These are phyloP conservation scores for Corynascus novoguineensis DNA, from an alignment of 495 filamentous ascomycete species.

Conservation along the genomic window DNA sequence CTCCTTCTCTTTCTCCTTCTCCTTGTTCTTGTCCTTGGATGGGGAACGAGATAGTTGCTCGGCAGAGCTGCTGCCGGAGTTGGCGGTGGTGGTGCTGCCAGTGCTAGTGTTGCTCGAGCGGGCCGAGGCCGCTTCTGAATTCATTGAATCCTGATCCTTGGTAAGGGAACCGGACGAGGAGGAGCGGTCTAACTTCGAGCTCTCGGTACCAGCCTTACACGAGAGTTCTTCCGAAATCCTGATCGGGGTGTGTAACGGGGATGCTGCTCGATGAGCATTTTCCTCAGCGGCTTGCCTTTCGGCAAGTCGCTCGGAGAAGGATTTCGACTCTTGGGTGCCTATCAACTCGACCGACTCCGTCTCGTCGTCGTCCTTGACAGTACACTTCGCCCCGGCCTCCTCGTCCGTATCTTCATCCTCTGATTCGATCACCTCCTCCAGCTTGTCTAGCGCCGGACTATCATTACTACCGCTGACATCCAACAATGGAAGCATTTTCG, in stretches of 20 bases:
- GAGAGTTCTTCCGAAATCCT: not conserved
- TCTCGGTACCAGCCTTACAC: not conserved
- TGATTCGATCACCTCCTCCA: slow-evolving; percentile 15
- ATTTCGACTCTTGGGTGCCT: not conserved
- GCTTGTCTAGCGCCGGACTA: slow-evolving; percentile 12
- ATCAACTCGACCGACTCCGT: not conserved
- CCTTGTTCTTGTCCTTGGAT: not conserved
- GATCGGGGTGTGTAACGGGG: not conserved
- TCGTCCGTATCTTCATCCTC: slow-evolving; percentile 6
- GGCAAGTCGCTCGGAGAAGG: not conserved
- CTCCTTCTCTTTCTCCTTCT: not conserved
- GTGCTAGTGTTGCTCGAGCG: slow-evolving; percentile 3
- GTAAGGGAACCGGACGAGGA: not conserved
- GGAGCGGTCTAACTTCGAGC: not conserved
- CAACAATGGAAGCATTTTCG: slow-evolving; percentile 11
- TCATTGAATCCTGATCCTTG: not conserved
- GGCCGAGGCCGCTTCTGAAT: not conserved
- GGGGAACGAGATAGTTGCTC: not conserved
- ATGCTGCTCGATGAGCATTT: not conserved
- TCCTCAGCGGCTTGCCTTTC: not conserved
- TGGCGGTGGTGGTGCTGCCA: not conserved
- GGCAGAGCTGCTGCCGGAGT: not conserved
- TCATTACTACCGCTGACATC: slow-evolving; percentile 8
- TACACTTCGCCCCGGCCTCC: slow-evolving; percentile 10
- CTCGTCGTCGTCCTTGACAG: not conserved